phyloP scores from a whole-genome alignment of 805 yeast species.

The Metschnikowia picachoensis region DNA sequence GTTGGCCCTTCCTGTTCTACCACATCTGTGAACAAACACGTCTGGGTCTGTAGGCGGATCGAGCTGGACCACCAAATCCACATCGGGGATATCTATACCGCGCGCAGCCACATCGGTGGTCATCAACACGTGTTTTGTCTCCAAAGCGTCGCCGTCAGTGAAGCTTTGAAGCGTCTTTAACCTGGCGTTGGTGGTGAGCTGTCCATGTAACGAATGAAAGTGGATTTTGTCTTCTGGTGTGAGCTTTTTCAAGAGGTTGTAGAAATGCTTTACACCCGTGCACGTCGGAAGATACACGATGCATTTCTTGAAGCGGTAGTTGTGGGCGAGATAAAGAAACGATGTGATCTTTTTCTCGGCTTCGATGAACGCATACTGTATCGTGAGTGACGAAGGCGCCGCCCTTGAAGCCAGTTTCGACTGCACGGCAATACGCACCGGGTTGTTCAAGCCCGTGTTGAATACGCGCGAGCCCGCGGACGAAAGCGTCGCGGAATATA shows the following conservation, averaged over 20 bases:
- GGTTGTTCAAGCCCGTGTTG: constrained; percentile 88
- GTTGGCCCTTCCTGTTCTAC: constrained; percentile 93
- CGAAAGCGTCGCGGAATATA: constrained; percentile 89
- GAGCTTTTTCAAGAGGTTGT: constrained; percentile 47
- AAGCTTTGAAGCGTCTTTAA: constrained; percentile 66
- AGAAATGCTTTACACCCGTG: constrained; percentile 73
- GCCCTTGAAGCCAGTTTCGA: constrained; percentile 35
- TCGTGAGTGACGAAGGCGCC: constrained; percentile 60
- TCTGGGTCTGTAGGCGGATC: constrained; percentile 96
- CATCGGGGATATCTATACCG: constrained; percentile 93
- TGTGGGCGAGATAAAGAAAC: constrained; percentile 49
- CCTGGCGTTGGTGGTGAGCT: constrained; percentile 76
- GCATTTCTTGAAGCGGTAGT: constrained; percentile 64
- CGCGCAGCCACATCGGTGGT: constrained; percentile 99
- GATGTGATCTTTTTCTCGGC: constrained; percentile 61
- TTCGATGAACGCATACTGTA: constrained; percentile 56
- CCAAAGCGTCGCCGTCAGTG: constrained; percentile 38
- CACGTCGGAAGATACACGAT: constrained; percentile 95
- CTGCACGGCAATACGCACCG: constrained; percentile 80
- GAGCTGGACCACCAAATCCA: constrained; percentile 86
- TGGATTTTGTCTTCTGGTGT: constrained; percentile 16
- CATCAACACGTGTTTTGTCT: constrained; percentile 57
- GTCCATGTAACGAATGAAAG: constrained; percentile 84
- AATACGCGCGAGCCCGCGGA: constrained; percentile 77
- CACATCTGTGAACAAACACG: constrained; percentile 88